These are phyloP conservation scores for Hypoxylon cercidicola DNA, from an alignment of 495 filamentous ascomycete genomes.

Conservation along the genomic window DNA sequence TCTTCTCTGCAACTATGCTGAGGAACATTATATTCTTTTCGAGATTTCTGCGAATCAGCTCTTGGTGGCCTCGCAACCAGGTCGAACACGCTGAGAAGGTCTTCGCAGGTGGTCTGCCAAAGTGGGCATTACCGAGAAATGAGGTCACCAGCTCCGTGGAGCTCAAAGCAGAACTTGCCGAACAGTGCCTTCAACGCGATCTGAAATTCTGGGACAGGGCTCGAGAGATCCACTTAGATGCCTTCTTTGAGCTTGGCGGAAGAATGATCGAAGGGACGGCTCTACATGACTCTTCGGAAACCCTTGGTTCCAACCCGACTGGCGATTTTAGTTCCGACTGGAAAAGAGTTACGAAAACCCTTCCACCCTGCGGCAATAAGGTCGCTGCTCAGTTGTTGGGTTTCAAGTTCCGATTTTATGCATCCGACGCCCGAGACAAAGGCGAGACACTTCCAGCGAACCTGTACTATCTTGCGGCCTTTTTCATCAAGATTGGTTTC, in stretches of 20 bases:
- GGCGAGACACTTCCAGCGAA: conserved; percentile 84
- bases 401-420: conserved; percentile 97
- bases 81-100: conserved; percentile 45
- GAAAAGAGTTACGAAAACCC: conserved; percentile 80
- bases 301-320: conserved; percentile 45
- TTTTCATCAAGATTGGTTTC: conserved; percentile 97
- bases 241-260: conserved; percentile 88
- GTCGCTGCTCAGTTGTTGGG: conserved; percentile 94
- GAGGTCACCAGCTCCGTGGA: conserved; percentile 65
- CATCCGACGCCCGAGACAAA: conserved; percentile 72
- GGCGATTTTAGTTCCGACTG: conserved; percentile 65
- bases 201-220: conserved; percentile 82
- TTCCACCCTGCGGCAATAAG: conserved; percentile 85
- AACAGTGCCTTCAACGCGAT: conserved; percentile 71
- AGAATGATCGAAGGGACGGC: conserved; percentile 63
- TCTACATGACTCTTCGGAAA: conserved; percentile 56
- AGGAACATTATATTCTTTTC: conserved; percentile 92
- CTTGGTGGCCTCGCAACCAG: conserved; percentile 90
- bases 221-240: conserved; percentile 76
- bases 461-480: conserved; percentile 85
- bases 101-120: conserved; percentile 70
- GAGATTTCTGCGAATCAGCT: conserved; percentile 87
- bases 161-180: conserved; percentile 50
- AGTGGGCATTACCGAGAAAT: conserved; percentile 82
- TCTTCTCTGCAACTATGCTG: conserved; percentile 84